Evolutionary conservation across 495 filamentous ascomycete species (phyloP).

Genomic region (Talaromyces borbonicus): DNA sequence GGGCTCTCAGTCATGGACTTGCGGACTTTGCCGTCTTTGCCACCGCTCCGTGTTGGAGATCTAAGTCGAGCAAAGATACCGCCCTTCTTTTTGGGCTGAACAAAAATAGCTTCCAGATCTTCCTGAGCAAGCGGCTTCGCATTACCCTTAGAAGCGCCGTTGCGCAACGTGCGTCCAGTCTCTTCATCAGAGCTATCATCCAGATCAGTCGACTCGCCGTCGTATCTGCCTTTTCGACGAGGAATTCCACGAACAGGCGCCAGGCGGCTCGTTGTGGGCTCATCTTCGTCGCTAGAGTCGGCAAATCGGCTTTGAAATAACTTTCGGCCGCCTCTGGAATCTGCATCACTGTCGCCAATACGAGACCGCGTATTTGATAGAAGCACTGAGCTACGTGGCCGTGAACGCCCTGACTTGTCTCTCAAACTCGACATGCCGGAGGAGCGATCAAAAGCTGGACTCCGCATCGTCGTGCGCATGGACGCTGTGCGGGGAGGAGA

Average conservation of each 20-base stretch:
- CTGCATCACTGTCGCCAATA: slow-evolving; percentile 66
- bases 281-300: slow-evolving; percentile 74
- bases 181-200: slow-evolving; percentile 50
- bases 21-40: slow-evolving; percentile 22
- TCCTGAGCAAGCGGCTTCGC: slow-evolving; percentile 27
- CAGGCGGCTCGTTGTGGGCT: slow-evolving; percentile 25
- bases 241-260: slow-evolving; percentile 59
- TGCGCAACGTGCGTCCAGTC: slow-evolving; percentile 7
- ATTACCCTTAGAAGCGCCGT: slow-evolving; percentile 10
- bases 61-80: slow-evolving; percentile 34
- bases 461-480: slow-evolving; percentile 43
- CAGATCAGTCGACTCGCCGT: slow-evolving; percentile 62
- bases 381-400: neutral
- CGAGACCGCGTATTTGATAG: slow-evolving; percentile 22
- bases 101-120: slow-evolving; percentile 31
- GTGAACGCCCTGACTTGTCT: slow-evolving; percentile 24
- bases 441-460: slow-evolving; percentile 29
- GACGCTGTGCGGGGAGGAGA: slow-evolving; percentile 25
- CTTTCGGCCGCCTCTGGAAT: slow-evolving; percentile 39
- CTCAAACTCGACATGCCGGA: slow-evolving; percentile 3
- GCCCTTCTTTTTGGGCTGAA: slow-evolving; percentile 24
- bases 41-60: slow-evolving; percentile 25
- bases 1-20: slow-evolving; percentile 22
- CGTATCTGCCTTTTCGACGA: slow-evolving; percentile 34
- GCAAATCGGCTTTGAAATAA: slow-evolving; percentile 61